These are phyloP conservation scores for Fusarium paranaense DNA, from an alignment of 2,329 filamentous ascomycete genomes.

Conservation along the genomic window DNA sequence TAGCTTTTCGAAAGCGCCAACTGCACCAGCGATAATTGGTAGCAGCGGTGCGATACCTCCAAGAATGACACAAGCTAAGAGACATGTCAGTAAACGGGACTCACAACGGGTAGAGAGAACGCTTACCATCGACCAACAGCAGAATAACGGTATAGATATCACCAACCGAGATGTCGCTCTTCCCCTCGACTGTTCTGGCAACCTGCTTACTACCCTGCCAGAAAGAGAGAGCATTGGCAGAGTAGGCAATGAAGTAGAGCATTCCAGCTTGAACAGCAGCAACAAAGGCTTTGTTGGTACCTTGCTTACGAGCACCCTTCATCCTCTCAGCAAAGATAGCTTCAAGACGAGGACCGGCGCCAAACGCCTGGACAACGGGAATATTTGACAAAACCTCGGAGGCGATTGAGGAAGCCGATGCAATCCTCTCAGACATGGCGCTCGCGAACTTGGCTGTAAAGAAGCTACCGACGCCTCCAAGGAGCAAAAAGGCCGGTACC, in stretches of 20 bases:
- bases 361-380: conserved; percentile 72
- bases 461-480: conserved; percentile 66
- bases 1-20: conserved; percentile 69
- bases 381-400: conserved; percentile 72
- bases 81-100: conserved; percentile 22
- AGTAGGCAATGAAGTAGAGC: conserved; percentile 76
- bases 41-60: conserved; percentile 73
- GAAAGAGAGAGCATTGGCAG: conserved; percentile 74
- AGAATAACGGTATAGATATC: conserved; percentile 74
- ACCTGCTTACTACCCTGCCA: conserved; percentile 73
- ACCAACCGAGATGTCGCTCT: conserved; percentile 53
- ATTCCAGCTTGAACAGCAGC: conserved; percentile 69
- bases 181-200: conserved; percentile 52
- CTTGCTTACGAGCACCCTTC: conserved; percentile 60
- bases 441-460: conserved; percentile 65
- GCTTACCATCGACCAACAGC: conserved; percentile 68
- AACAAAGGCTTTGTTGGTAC: conserved; percentile 68
- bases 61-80: conserved; percentile 67
- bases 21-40: conserved; percentile 69
- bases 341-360: conserved; percentile 69
- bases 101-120: neutral
- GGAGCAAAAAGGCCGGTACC: conserved; percentile 71
- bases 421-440: conserved; percentile 64
- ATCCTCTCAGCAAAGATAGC: conserved; percentile 67
- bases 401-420: conserved; percentile 70